Evolutionary conservation across 2,329 filamentous ascomycete species (phyloP).

Genomic region (Colletotrichum graminicola): DNA sequence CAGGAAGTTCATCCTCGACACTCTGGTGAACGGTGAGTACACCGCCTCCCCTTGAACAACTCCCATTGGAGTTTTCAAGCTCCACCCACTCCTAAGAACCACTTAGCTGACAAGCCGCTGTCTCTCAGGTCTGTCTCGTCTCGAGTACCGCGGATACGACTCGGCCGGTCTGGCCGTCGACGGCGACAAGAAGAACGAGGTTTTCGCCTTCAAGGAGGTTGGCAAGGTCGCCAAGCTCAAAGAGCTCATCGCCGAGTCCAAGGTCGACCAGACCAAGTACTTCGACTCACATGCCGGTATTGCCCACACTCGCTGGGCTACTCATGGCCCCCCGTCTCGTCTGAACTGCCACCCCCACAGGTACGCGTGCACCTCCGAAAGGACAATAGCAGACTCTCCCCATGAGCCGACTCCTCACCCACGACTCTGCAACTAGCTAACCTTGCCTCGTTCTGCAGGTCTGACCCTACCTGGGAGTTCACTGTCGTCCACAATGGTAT

Average conservation of each 20-base stretch:
- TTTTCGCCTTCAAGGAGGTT: constrained; percentile 98
- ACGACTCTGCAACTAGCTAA: constrained; percentile 36
- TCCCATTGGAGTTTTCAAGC: constrained; percentile 29
- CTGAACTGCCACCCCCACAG: constrained; percentile 98
- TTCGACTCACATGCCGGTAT: constrained; percentile 99
- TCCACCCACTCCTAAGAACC: constrained; percentile 25
- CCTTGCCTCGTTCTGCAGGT: constrained; percentile 66
- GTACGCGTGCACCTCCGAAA: constrained; percentile 63
- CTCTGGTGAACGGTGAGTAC: constrained; percentile 89
- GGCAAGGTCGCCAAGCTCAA: constrained; percentile 98
- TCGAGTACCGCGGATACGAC: constrained; percentile 99
- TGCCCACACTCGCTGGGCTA: constrained; percentile 99
- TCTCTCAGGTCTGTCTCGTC: constrained; percentile 82
- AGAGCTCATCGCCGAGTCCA: constrained; percentile 86
- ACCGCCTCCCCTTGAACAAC: constrained; percentile 40
- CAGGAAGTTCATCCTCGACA: constrained; percentile 94
- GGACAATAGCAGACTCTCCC: constrained; percentile 25
- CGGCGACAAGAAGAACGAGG: constrained; percentile 98
- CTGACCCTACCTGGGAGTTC: constrained; percentile 96
- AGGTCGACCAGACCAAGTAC: constrained; percentile 88
- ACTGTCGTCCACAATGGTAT: constrained; percentile 99
- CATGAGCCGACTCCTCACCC: neutral
- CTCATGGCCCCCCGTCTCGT: constrained; percentile 93
- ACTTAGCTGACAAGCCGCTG: constrained; percentile 48
- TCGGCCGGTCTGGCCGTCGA: constrained; percentile 96